Evolutionary conservation across 768 basidiomycete genomes (phyloP), one percentile per base, ranked within the genome.

Genomic region (Gyrodon lividus): DNA sequence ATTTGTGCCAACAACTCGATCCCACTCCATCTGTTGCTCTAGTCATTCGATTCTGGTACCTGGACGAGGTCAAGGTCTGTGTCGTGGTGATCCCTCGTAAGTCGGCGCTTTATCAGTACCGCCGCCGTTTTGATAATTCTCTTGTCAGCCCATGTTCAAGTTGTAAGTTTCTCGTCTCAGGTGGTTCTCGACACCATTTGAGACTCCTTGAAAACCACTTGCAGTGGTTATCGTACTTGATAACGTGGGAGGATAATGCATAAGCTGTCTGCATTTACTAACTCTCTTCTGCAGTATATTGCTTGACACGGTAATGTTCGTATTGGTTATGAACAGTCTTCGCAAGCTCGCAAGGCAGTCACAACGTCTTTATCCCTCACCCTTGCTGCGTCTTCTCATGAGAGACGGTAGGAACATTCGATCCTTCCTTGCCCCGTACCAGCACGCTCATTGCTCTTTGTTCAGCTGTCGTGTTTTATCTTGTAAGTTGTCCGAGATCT

Each of bases 371-470:
- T 58, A 59, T 8, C 59, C 57, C 2, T 52, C 48, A 19, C n/a
- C 46, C 2, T 48, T 56, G 12, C 31, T 56, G 10, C 35, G 2
- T 16, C 14, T 52, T 7, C 59, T 59, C 10, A 5, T 55, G 10
- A 53, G 57, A 39, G 59, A 59, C 41, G 59, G 57, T 59, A 17
- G 50, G 54, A 31, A 1, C 14, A 3, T 14, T 26, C 39, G 4
- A 13, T 23, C 20, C 13, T 3, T 9, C 0, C 9, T 4, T 23
- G 6, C 2, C 3, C n/a, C 9, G 22, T 17, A 17, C 16, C 1
- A n/a, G 23, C 3, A 39, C 10, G n/a, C 28, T 19, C 22, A 20
- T 3, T 44, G 23, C 24, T 53, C 16, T 37, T 19, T 19, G 10
- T 22, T 20, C 12, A 26, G 40, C n/a, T 16, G 8, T 22, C 19